Percentiles rank a stretch among this genome's conserved stretches.
phyloP scores from a whole-genome alignment of 768 basidiomycete genomes.

The Baorangia bicolor region DNA sequence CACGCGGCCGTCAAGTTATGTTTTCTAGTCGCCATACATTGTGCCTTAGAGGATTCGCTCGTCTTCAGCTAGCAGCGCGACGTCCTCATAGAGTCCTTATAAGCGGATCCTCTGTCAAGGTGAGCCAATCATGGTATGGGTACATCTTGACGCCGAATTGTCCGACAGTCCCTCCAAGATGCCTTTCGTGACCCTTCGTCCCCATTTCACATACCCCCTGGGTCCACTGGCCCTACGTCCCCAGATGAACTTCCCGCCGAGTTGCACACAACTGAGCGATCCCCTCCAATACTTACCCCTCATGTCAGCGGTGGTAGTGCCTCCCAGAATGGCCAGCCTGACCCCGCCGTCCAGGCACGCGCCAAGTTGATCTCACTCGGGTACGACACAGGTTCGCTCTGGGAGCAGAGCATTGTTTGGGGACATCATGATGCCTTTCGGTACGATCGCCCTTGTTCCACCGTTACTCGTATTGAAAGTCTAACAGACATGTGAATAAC shows the following conservation, averaged over 20 bases:
- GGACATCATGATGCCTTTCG: slow-evolving; percentile 79
- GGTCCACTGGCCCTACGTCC: slow-evolving; percentile 56
- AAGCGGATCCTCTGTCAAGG: slow-evolving; percentile 31
- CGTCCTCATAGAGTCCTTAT: slow-evolving; percentile 1
- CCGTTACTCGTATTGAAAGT: neutral
- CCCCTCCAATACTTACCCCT: slow-evolving; percentile 4
- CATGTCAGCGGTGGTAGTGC: neutral
- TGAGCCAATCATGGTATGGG: neutral
- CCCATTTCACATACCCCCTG: slow-evolving; percentile 64
- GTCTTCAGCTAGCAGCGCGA: neutral
- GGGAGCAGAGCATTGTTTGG: slow-evolving; percentile 78
- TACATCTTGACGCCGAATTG: neutral
- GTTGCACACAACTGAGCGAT: neutral
- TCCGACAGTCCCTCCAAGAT: slow-evolving; percentile 54
- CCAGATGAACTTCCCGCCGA: slow-evolving; percentile 43
- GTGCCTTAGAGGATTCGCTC: neutral
- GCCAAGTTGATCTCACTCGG: slow-evolving; percentile 45
- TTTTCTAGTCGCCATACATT: neutral
- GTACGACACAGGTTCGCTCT: slow-evolving; percentile 65
- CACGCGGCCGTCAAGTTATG: slow-evolving; percentile 3
- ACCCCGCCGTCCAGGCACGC: slow-evolving; percentile 39
- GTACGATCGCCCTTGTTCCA: slow-evolving; percentile 33
- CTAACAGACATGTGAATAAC: slow-evolving; percentile 71
- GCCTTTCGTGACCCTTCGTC: slow-evolving; percentile 63
- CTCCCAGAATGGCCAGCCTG: neutral